Base-by-base conservation (phyloP, 1,284 basidiomycete species). In the Coriolopsis trogii region DNA sequence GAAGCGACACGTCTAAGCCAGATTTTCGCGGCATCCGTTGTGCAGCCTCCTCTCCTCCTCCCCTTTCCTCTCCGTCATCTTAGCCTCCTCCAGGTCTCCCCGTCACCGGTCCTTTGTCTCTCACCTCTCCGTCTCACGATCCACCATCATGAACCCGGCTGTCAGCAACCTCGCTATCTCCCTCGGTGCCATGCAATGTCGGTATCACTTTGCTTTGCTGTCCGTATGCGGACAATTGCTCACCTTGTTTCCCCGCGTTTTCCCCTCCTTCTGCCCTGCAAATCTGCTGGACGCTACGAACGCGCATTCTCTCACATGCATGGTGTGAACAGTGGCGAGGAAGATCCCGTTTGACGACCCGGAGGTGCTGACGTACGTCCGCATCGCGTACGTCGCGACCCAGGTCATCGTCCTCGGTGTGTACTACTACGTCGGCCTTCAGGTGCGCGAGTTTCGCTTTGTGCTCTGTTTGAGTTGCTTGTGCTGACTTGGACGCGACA, bases 311-410 rank as follows among this genome's bases (percentile, higher is more conserved):
- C n/a, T n/a, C n/a, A n/a, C n/a, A n/a, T n/a, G n/a, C n/a, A n/a
- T n/a, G n/a, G n/a, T n/a, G n/a, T 30, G 33, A 23, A 6, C 59
- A 91, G 91, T 97, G 70, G 94, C 94, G 59, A 85, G 91, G 63
- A 90, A 86, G 73, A 89, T 98, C 61, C 89, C 93, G 13, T 95
- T 98, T 64, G 93, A 97, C 41, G 87, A 98, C 70, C 93, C 93
- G 9, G 75, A 88, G 55, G 80, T 90, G 44, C 81, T 98, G 63
- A 75, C 78, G 64, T 93, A 92, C 67, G 91, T 95, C 49, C 89
- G 95, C 44, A 76, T 90, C 38, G 92, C 82, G 31, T 98, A 98
- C 69, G 82, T 93, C 49, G 69, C 78, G 26, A 82, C 86, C 15
- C 95, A 94, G 71, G 65, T 84, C 51, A 59, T 89, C 64, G 81